Conservation (phyloP, 176 grass and related monocot species). For the Puya raimondii region DNA sequence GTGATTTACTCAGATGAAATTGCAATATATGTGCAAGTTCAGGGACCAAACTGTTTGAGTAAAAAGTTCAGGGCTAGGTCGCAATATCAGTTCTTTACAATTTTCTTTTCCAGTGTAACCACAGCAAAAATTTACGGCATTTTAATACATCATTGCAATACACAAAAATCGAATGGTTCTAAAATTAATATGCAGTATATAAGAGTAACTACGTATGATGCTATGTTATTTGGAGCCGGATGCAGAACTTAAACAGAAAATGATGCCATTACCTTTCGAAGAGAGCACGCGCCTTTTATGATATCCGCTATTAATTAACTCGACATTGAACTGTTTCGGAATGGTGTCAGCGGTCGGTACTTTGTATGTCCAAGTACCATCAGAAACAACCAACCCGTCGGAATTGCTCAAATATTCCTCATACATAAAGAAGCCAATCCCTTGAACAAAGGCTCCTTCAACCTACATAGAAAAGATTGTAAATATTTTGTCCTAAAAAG, state of each 20-base stretch:
- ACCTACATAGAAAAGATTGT: constrained; percentile 30
- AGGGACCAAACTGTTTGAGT: too few species aligned
- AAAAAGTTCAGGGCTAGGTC: too few species aligned
- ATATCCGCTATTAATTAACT: constrained; percentile 79
- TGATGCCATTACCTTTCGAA: constrained; percentile 62
- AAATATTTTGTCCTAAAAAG: not conserved
- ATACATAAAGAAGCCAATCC: constrained; percentile 81
- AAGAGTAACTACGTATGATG: not conserved
- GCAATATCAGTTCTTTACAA: too few species aligned
- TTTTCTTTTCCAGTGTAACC: too few species aligned
- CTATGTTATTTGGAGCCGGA: not conserved
- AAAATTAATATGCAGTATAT: not conserved
- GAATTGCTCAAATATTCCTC: constrained; percentile 66
- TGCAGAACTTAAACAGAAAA: not conserved
- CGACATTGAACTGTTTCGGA: constrained; percentile 80
- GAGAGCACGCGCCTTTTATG: constrained; percentile 82
- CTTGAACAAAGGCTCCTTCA: constrained; percentile 94
- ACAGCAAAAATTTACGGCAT: too few species aligned
- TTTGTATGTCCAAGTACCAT: constrained; percentile 97
- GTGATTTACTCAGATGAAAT: not conserved
- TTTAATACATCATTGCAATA: not conserved
- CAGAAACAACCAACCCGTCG: constrained; percentile 65
- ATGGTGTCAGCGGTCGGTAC: constrained; percentile 85
- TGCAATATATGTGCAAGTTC: not conserved
- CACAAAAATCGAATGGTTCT: not conserved